Percentiles rank a stretch among this genome's conserved stretches.
Conservation (phyloP, 228 moss, liverwort and hornwort genomes). For the Sphagnum magellanicum region DNA sequence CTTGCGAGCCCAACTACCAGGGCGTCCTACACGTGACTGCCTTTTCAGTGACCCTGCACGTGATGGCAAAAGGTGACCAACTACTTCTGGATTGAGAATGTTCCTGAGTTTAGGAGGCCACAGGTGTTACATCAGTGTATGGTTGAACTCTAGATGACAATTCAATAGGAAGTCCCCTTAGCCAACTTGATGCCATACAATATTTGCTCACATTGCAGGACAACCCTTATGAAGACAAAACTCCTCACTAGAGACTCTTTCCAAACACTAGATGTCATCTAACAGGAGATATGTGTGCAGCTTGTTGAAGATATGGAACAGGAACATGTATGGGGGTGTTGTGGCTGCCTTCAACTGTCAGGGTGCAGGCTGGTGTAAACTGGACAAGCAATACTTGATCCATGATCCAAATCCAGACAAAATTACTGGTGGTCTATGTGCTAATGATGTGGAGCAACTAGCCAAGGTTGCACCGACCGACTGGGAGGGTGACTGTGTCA, state of each 20-base stretch:
- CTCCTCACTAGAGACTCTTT: background rate
- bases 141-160: no score
- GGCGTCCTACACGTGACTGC: constrained; percentile 89
- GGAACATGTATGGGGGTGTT: constrained; percentile 87
- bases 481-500: constrained; percentile 72
- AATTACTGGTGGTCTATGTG: constrained; percentile 57
- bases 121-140: no score
- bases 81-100: background rate
- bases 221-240: background rate
- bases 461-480: constrained; percentile 42
- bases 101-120: no score
- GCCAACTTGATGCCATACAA: no score
- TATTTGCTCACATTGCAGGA: no score
- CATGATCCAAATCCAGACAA: constrained; percentile 55
- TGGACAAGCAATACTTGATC: constrained; percentile 68
- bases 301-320: constrained; percentile 94
- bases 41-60: constrained; percentile 86
- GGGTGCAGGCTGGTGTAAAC: constrained; percentile 97
- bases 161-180: no score
- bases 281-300: constrained; percentile 11
- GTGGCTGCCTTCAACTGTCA: constrained; percentile 94
- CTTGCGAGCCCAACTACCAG: constrained; percentile 78
- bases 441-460: constrained; percentile 52
- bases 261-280: background rate
- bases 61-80: constrained; percentile 66